Evolutionary conservation across 2,329 filamentous ascomycete genomes (phyloP).

Genomic region (Claviceps pazoutovae): DNA sequence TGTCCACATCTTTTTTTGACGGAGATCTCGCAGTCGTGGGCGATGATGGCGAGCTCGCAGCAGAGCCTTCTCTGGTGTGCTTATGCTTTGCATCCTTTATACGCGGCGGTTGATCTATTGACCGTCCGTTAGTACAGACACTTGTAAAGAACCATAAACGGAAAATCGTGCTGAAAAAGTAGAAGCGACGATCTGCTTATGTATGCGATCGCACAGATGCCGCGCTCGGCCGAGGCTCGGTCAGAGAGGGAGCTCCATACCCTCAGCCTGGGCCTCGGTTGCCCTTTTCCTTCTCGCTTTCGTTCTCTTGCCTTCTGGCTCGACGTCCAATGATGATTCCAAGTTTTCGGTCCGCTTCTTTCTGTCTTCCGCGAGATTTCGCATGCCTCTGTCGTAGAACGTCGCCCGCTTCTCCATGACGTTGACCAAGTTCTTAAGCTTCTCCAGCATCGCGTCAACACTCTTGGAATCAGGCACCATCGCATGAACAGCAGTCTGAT

Average conservation of each 20-base stretch:
- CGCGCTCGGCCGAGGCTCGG: too few species aligned
- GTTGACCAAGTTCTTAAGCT: constrained; percentile 49
- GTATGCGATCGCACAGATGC: too few species aligned
- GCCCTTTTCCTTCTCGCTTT: constrained; percentile 75
- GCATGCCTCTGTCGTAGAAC: constrained; percentile 60
- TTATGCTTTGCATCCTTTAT: constrained; percentile 39
- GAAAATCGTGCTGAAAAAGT: not conserved
- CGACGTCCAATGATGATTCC: constrained; percentile 31
- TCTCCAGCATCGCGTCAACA: constrained; percentile 48
- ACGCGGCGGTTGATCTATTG: constrained; percentile 39
- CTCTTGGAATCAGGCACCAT: constrained; percentile 49
- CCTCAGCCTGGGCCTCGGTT: constrained; percentile 34
- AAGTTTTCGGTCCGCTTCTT: constrained; percentile 47
- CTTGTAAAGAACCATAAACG: not conserved
- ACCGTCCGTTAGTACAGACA: constrained; percentile 1
- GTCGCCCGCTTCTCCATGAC: constrained; percentile 53
- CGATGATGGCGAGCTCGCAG: constrained; percentile 44
- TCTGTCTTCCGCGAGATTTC: constrained; percentile 50
- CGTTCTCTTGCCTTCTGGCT: constrained; percentile 38
- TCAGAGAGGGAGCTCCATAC: not conserved
- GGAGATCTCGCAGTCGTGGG: constrained; percentile 38
- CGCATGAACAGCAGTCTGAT: constrained; percentile 41
- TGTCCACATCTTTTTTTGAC: constrained; percentile 44
- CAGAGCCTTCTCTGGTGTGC: constrained; percentile 36
- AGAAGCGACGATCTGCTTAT: not conserved